Percentiles rank a stretch among this genome's conserved stretches.
Evolutionary conservation across 306 rosid species (phyloP).

Genomic region (Cucumis hystrix): DNA sequence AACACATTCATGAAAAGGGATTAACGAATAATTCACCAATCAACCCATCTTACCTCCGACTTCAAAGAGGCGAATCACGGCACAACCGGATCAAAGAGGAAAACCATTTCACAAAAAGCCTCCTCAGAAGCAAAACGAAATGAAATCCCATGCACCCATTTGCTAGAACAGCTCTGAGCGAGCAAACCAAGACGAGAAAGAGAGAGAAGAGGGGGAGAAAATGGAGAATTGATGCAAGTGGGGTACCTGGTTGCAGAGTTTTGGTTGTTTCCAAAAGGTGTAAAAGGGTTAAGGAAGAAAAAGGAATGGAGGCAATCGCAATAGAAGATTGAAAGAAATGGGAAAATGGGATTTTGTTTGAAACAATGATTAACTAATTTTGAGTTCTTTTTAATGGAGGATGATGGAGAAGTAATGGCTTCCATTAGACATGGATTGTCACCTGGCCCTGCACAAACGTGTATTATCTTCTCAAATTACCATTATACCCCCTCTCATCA

Average conservation of each 20-base stretch:
- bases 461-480: not conserved
- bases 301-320: not conserved
- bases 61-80: slow-evolving; percentile 2
- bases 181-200: not conserved
- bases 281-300: not conserved
- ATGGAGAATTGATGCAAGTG: not conserved
- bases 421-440: not conserved
- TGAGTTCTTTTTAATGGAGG: slow-evolving; percentile 1
- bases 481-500: not conserved
- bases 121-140: not conserved
- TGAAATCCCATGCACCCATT: not conserved
- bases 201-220: not conserved
- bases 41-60: not conserved
- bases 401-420: slow-evolving; percentile 2
- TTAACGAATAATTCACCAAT: not conserved
- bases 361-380: not conserved
- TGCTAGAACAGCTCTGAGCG: not conserved
- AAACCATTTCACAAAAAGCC: not conserved
- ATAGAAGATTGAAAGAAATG: not conserved
- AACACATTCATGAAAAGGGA: not conserved
- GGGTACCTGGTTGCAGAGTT: not conserved
- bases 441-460: not conserved
- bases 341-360: not conserved
- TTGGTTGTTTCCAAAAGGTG: not conserved
- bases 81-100: not conserved